These are phyloP conservation scores for Suillus subaureus DNA, from an alignment of 768 basidiomycete species.

Conservation along the genomic window DNA sequence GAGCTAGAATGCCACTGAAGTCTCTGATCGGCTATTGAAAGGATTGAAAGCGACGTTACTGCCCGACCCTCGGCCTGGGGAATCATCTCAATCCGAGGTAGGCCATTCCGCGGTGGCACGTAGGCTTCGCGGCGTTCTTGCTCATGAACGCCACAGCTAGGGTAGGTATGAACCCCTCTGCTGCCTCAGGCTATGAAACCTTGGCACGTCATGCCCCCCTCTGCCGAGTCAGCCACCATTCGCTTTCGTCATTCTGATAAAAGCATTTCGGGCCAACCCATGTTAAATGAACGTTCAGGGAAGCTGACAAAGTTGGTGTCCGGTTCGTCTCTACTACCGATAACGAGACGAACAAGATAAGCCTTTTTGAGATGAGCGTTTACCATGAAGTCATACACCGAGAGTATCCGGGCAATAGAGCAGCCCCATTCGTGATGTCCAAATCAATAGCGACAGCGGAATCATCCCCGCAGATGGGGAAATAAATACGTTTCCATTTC, in stretches of 20 bases:
- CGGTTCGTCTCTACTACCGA: slow-evolving; percentile 46
- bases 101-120: slow-evolving; percentile 48
- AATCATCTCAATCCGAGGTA: slow-evolving; percentile 29
- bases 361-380: slow-evolving; percentile 38
- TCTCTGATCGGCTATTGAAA: slow-evolving; percentile 7
- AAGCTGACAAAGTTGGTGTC: slow-evolving; percentile 43
- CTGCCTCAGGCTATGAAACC: slow-evolving; percentile 28
- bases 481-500: slow-evolving; percentile 8
- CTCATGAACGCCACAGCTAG: slow-evolving; percentile 52
- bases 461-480: slow-evolving; percentile 22
- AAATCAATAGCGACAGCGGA: slow-evolving; percentile 19
- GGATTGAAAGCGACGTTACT: neutral
- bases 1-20: neutral
- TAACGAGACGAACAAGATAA: slow-evolving; percentile 32
- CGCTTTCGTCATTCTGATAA: slow-evolving; percentile 29
- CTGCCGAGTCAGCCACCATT: slow-evolving; percentile 36
- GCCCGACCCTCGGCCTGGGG: slow-evolving; percentile 7
- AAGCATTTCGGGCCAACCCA: slow-evolving; percentile 31
- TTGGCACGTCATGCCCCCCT: slow-evolving; percentile 22
- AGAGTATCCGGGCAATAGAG: slow-evolving; percentile 29
- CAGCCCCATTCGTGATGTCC: slow-evolving; percentile 13
- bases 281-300: slow-evolving; percentile 34
- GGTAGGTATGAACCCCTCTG: slow-evolving; percentile 39
- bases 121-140: slow-evolving; percentile 51
- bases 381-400: slow-evolving; percentile 24